Base-by-base conservation (phyloP, 257 asterid species). In the Solanum piurae region DNA sequence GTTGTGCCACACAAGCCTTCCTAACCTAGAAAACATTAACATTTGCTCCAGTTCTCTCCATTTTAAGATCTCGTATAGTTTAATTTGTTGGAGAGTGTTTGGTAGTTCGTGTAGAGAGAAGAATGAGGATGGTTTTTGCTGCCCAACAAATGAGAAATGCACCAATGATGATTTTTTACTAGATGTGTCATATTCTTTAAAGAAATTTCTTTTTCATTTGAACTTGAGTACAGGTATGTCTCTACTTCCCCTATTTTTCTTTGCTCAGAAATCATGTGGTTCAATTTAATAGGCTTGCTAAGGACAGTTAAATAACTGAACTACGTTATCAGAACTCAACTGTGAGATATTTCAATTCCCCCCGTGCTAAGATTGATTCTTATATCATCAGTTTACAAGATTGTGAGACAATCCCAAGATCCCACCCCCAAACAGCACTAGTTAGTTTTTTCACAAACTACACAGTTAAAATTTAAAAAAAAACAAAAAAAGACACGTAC, bases 401-500 rank as follows among this genome's bases (percentile, higher is more conserved):
- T 64, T 10, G 16, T n/a, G 25, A 55, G 20, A 46, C 58, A 55
- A 64, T 64, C 72, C 69, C 72, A 64, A 64, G 33, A 64, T n/a
- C 33, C 72, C 72, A 10, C 33, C 72, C 29, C 72, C 27, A 27
- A 27, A 46, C 14, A 46, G 11, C 40, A 46, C 29, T 9, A 14
- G 18, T 25, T 77, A 44, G 12, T 80, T 27, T 49, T 29, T 31
- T 49, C 42, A 49, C 44, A 82, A 44, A 18, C 44, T 49, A 46
- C 21, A 46, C 40, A 80, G 85, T 46, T 12, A 12, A 44, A 42
- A 42, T 44, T 7, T 29, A 1, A 76, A 76, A 38, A 33, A n/a
- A 12, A 25, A 13, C 34, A 46, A 68, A 33, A 49, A 16, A 52
- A 52, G 6, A 52, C 9, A 91, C 96, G 89, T 83, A 95, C 98